These are phyloP conservation scores for Boletellus emodensis DNA, from an alignment of 768 basidiomycete genomes.

Conservation along the genomic window DNA sequence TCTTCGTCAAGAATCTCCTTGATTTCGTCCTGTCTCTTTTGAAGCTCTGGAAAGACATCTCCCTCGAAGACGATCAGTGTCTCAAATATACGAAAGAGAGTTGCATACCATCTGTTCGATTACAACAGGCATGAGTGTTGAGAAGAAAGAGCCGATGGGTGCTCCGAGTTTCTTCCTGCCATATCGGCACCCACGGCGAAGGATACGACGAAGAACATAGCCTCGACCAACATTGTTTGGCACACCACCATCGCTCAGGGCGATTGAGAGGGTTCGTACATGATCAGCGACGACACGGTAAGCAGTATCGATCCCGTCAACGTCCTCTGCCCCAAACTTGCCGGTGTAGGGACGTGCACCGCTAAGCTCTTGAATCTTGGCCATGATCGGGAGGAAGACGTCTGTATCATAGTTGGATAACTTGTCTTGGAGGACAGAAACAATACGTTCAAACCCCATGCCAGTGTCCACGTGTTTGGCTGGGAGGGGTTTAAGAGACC, in stretches of 20 bases:
- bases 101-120: slow-evolving; percentile 77
- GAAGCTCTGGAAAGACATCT: slow-evolving; percentile 89
- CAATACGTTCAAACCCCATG: slow-evolving; percentile 98
- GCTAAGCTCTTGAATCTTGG: slow-evolving; percentile 81
- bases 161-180: slow-evolving; percentile 93
- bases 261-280: slow-evolving; percentile 91
- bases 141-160: slow-evolving; percentile 92
- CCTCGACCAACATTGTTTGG: slow-evolving; percentile 96
- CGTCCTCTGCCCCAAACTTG: slow-evolving; percentile 92
- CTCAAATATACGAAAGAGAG: background rate
- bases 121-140: slow-evolving; percentile 83
- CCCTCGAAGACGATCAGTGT: slow-evolving; percentile 47
- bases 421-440: slow-evolving; percentile 88
- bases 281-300: slow-evolving; percentile 98
- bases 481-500: slow-evolving; percentile 74
- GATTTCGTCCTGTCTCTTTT: slow-evolving; percentile 73
- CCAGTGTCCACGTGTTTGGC: slow-evolving; percentile 97
- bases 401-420: slow-evolving; percentile 98
- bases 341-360: slow-evolving; percentile 86
- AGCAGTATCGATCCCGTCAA: slow-evolving; percentile 93
- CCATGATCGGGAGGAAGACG: slow-evolving; percentile 86
- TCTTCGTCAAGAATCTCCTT: slow-evolving; percentile 97
- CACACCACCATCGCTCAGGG: slow-evolving; percentile 93
- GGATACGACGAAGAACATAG: slow-evolving; percentile 92
- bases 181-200: slow-evolving; percentile 92